Percentiles rank a stretch among this genome's conserved stretches.
phyloP scores from a whole-genome alignment of 257 asterid genomes.

The Sherardia arvensis region DNA sequence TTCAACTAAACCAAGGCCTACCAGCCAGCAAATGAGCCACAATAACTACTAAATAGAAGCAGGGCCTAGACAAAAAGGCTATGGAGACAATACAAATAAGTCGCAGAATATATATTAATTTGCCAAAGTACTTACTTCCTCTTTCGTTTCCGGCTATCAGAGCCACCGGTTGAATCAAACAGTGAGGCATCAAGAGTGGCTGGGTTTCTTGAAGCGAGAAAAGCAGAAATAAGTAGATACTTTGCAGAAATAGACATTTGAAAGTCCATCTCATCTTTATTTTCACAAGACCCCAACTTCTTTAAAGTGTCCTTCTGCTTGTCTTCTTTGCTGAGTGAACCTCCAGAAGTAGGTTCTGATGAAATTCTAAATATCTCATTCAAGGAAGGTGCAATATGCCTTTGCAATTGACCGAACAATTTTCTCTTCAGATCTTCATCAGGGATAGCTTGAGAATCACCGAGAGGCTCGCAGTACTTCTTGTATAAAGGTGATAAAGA shows the following conservation, averaged over 20 bases:
- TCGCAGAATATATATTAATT: not conserved
- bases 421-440: conserved; percentile 54
- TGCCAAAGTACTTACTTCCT: conserved; percentile 55
- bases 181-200: conserved; percentile 95
- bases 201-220: conserved; percentile 94
- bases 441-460: conserved; percentile 40
- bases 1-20: not conserved
- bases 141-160: conserved; percentile 56
- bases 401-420: conserved; percentile 56
- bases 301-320: conserved; percentile 30
- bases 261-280: conserved; percentile 46
- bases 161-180: conserved; percentile 93
- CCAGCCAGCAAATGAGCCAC: not conserved
- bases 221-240: conserved; percentile 85
- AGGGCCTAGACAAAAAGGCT: not conserved
- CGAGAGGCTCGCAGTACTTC: conserved; percentile 82
- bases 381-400: conserved; percentile 43
- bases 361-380: conserved; percentile 50
- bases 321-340: conserved; percentile 32
- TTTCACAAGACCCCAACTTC: conserved; percentile 35
- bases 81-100: not conserved
- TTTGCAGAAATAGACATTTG: conserved; percentile 86
- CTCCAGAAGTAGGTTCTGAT: conserved; percentile 32
- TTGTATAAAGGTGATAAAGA: conserved; percentile 63
- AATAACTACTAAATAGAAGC: not conserved